Evolutionary conservation across 2,329 filamentous ascomycete species (phyloP).

Genomic region (Epichloe festucae): DNA sequence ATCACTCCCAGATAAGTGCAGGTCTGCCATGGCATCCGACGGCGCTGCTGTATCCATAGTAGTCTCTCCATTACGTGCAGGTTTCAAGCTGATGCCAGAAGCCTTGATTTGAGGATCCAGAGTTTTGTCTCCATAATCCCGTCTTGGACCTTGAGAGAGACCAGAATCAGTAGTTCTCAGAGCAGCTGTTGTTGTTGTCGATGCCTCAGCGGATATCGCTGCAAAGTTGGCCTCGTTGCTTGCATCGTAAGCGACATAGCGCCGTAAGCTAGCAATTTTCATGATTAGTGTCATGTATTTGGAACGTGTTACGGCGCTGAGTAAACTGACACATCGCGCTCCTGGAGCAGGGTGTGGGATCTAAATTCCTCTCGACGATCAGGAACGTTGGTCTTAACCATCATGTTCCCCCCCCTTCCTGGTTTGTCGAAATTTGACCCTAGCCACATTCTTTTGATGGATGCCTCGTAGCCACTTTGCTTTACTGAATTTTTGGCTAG

Average conservation of each 20-base stretch:
- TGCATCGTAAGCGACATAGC: conserved; percentile 26
- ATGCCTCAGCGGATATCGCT: background rate
- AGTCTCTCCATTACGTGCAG: background rate
- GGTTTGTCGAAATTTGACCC: conserved; percentile 65
- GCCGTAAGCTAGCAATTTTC: conserved; percentile 22
- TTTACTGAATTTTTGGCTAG: conserved; percentile 90
- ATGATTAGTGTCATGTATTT: background rate
- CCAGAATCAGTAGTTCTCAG: background rate
- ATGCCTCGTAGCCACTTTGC: conserved; percentile 85
- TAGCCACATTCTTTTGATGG: conserved; percentile 84
- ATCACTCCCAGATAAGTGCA: conserved; percentile 44
- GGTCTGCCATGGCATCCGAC: conserved; percentile 26
- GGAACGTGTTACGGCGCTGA: conserved; percentile 1
- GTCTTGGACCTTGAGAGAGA: background rate
- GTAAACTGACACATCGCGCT: conserved; percentile 63
- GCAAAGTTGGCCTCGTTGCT: conserved; percentile 10
- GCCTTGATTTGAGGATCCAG: background rate
- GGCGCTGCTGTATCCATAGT: conserved; percentile 24
- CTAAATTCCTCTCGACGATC: conserved; percentile 84
- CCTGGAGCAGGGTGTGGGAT: conserved; percentile 72
- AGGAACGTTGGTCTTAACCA: conserved; percentile 93
- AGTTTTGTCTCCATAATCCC: background rate
- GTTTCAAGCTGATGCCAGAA: background rate
- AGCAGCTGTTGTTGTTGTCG: background rate
- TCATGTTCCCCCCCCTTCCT: conserved; percentile 72